phyloP scores from a whole-genome alignment of 331 rosid genomes.

The Spiraea crenata region DNA sequence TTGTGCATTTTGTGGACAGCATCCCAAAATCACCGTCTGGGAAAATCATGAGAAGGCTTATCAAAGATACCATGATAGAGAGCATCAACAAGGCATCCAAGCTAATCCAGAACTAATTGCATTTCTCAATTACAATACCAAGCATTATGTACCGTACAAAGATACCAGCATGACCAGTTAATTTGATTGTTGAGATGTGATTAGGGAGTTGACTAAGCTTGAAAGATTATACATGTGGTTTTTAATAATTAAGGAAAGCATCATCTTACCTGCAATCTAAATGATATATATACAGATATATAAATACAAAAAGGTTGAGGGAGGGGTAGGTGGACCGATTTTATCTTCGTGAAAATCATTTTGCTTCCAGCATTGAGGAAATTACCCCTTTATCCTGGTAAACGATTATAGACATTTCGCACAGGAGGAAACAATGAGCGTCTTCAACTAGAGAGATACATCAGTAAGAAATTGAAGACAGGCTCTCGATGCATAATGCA shows the following conservation, averaged over 20 bases:
- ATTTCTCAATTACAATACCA: not conserved
- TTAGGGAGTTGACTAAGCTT: not conserved
- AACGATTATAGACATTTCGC: too few relatives aligned
- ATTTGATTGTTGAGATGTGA: not conserved
- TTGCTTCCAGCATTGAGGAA: too few relatives aligned
- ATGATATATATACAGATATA: too few relatives aligned
- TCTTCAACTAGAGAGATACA: too few relatives aligned
- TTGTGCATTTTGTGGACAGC: slow-evolving; percentile 67
- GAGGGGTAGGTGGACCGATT: not conserved
- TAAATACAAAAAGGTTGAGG: not conserved
- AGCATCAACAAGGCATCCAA: slow-evolving; percentile 36
- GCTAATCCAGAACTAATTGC: slow-evolving; percentile 11
- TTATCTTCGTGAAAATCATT: too few relatives aligned
- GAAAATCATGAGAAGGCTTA: slow-evolving; percentile 79
- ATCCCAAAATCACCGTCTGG: slow-evolving; percentile 93
- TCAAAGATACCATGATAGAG: slow-evolving; percentile 56
- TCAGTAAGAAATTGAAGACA: too few relatives aligned
- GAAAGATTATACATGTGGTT: not conserved
- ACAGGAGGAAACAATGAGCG: too few relatives aligned
- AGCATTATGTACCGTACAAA: too few relatives aligned
- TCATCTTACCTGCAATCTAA: not conserved
- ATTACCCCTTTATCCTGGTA: too few relatives aligned
- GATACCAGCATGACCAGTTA: not conserved
- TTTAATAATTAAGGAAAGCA: not conserved
- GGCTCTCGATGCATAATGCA: too few relatives aligned